phyloP scores from a whole-genome alignment of 192 early-diverging fungal genomes.

The Funneliformis geosporum region DNA sequence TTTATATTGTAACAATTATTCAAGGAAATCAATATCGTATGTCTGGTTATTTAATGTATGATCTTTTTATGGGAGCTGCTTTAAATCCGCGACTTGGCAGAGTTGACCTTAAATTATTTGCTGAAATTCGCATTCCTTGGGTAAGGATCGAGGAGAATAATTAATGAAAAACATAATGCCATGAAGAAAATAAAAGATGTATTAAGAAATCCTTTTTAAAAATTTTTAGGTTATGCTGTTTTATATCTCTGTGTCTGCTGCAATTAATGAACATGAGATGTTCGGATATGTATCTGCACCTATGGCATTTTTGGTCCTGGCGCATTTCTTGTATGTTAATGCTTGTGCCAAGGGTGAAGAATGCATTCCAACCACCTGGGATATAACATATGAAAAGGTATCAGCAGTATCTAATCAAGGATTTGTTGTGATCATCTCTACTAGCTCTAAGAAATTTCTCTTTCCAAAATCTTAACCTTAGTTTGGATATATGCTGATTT shows the following conservation, averaged over 20 bases:
- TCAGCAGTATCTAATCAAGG: no score
- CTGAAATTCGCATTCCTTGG: slow-evolving; percentile 52
- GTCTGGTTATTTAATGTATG: slow-evolving; percentile 55
- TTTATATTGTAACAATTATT: slow-evolving; percentile 38
- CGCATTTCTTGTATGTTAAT: slow-evolving; percentile 53
- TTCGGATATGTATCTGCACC: slow-evolving; percentile 43
- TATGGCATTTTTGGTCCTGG: slow-evolving; percentile 49
- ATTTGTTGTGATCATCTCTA: no score
- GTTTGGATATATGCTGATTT: slow-evolving; percentile 54
- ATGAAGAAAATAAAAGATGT: neutral
- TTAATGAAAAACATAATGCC: neutral
- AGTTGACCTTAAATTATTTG: slow-evolving; percentile 55
- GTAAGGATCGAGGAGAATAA: slow-evolving; percentile 18
- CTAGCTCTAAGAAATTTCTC: no score
- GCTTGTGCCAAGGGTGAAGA: slow-evolving; percentile 55
- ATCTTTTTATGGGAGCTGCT: slow-evolving; percentile 50
- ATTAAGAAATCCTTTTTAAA: neutral
- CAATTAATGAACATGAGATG: slow-evolving; percentile 49
- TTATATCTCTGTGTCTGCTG: slow-evolving; percentile 51
- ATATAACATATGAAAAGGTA: slow-evolving; percentile 58
- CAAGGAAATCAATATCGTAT: slow-evolving; percentile 51
- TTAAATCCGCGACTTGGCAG: slow-evolving; percentile 50
- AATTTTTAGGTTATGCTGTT: slow-evolving; percentile 39
- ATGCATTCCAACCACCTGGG: slow-evolving; percentile 55
- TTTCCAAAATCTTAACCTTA: neutral